A percentile compares a stretch with the other conserved stretches of the same genome.
Evolutionary conservation across 75 land plant genomes (phyloP).

Genomic region (Gnetum montanum): DNA sequence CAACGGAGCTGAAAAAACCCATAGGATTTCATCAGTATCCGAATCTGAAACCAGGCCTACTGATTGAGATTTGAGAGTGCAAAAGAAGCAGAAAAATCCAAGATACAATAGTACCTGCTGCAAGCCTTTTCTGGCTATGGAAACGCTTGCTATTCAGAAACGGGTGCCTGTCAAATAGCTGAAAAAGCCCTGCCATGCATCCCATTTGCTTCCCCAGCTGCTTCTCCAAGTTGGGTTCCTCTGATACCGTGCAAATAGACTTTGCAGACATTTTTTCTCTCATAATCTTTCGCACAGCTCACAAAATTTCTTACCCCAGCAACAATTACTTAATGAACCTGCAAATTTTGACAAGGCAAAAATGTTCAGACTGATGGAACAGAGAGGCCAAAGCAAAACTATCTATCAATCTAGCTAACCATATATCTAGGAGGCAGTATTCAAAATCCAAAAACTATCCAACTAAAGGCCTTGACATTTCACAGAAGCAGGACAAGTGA

Average conservation of each 20-base stretch:
- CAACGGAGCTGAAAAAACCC: slow-evolving; percentile 4
- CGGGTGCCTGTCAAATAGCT: slow-evolving; percentile 72
- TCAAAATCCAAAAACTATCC: too few relatives aligned
- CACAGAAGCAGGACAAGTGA: too few relatives aligned
- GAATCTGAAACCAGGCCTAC: neutral
- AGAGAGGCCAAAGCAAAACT: too few relatives aligned
- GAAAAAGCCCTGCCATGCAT: slow-evolving; percentile 89
- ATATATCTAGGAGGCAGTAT: too few relatives aligned
- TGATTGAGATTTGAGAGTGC: neutral
- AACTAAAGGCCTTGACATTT: too few relatives aligned
- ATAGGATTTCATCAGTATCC: neutral
- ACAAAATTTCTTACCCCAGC: too few relatives aligned
- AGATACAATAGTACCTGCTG: slow-evolving; percentile 30
- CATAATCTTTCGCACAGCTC: neutral
- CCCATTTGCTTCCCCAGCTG: slow-evolving; percentile 69
- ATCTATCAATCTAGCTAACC: too few relatives aligned
- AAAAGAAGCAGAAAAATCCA: neutral
- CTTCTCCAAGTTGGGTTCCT: slow-evolving; percentile 58
- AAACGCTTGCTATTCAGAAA: slow-evolving; percentile 34
- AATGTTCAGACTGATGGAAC: too few relatives aligned
- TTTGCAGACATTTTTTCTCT: slow-evolving; percentile 45
- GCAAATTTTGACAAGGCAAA: too few relatives aligned
- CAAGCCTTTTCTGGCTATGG: slow-evolving; percentile 35
- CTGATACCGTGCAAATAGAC: slow-evolving; percentile 54
- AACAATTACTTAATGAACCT: too few relatives aligned